Conservation (phyloP, 2,329 filamentous ascomycete genomes). For the Trichophyton schoenleinii region DNA sequence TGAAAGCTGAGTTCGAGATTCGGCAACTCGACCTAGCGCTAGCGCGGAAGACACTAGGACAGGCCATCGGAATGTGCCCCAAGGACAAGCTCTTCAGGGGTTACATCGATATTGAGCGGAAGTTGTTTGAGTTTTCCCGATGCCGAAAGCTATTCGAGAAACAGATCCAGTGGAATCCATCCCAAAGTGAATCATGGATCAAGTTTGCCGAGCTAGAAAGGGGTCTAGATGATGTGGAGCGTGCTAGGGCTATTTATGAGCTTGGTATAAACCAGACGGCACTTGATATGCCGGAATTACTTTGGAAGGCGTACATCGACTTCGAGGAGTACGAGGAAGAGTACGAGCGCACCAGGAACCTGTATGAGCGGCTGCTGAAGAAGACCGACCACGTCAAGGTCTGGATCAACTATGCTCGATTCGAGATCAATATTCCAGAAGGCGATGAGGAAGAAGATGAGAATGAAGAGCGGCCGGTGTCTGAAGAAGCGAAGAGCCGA, state of each 20-base stretch:
- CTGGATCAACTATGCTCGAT: conserved; percentile 97
- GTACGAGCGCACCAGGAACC: conserved; percentile 63
- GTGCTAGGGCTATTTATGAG: conserved; percentile 82
- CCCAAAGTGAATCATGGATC: conserved; percentile 91
- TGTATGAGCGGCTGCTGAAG: conserved; percentile 82
- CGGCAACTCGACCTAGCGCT: conserved; percentile 68
- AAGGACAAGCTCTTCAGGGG: conserved; percentile 92
- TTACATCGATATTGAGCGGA: conserved; percentile 85
- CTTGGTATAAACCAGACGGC: conserved; percentile 69
- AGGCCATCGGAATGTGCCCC: conserved; percentile 83
- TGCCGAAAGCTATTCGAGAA: conserved; percentile 90
- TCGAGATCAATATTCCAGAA: conserved; percentile 89
- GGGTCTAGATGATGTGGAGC: conserved; percentile 77
- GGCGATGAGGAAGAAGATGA: conserved; percentile 32
- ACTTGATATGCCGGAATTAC: conserved; percentile 90
- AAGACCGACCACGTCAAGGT: conserved; percentile 99
- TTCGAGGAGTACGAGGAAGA: conserved; percentile 95
- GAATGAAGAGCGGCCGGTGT: conserved; percentile 50
- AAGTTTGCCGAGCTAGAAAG: conserved; percentile 89
- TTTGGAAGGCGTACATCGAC: conserved; percentile 98
- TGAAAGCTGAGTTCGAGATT: conserved; percentile 87
- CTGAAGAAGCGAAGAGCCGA: conserved; percentile 69
- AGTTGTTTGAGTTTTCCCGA: conserved; percentile 83
- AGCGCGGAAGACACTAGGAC: conserved; percentile 79
- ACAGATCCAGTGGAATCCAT: conserved; percentile 79